Evolutionary conservation across 306 rosid species (phyloP), one percentile per base, ranked within the genome.

Genomic region (Biancaea sappan): DNA sequence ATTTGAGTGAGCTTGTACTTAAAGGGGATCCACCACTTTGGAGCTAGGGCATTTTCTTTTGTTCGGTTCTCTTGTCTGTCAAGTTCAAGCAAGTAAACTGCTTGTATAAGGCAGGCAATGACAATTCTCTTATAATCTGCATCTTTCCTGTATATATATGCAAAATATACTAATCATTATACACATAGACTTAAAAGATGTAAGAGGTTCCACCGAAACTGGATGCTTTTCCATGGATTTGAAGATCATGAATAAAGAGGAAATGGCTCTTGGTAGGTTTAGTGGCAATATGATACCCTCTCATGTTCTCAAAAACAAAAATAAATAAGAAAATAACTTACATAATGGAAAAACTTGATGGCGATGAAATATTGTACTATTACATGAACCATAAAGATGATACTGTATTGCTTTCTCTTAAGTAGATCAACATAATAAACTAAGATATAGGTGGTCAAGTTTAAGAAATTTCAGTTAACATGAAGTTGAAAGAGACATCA

Each of bases 1-100:
- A 87, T 90, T 79, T 87, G 58, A 15, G 79, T 62, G 52, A 90
- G 86, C 80, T 87, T 92, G 89, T 88, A 94, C 72, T 94, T 94
- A 70, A 94, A 94, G 52, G 99, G 99, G 24, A 83, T 89, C 99
- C 96, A 94, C 99, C 97, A 94, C 74, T 94, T 92, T 4, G 96
- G 91, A 69, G 99, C 97, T 44, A 90, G 87, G 65, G 89, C 93
- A 77, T 64, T 87, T 44, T 76, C 85, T 9, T 78, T 73, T 50
- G 73, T 81, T 77, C 95, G 75, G 53, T 83, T 90, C 80, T 92
- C 99, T 54, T 94, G 99, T 76, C 90, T 90, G 67, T 94, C 99
- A 58, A 94, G 87, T 66, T 94, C 97, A 47, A 94, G 95, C 79
- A 94, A 80, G 85, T 94, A 94, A 8, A 88, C 96, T 8, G 96